Base-by-base conservation (phyloP, 257 asterid species). In the Solanum sejunctum region DNA sequence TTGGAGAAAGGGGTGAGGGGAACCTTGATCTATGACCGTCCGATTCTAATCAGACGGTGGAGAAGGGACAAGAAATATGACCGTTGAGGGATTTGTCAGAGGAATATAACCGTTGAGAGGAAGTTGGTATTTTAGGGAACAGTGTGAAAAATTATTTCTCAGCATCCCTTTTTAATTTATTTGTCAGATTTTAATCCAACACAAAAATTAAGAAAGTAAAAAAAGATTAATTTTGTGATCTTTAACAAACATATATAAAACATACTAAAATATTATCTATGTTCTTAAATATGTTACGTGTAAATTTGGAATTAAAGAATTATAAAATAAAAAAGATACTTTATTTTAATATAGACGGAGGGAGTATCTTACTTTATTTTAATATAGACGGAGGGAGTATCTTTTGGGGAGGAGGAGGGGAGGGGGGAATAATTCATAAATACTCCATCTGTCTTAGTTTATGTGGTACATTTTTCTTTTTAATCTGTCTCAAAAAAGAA, bases 21-120 rank as follows among this genome's bases (percentile, higher is more conserved):
- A 85, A 57, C 61, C 18, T 51, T 17, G 45, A 36, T 71, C 85
- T 36, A 66, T 63, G 88, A 89, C 90, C 95, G 94, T 93, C 51
- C 78, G 93, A 91, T 91, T 83, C 47, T 23, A 28, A 94, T 93
- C 95, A 12, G 60, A 88, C 89, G 97, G 96, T 84, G 84, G 87
- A 85, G 88, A 89, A 17, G 77, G 89, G 82, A 51, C 10, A 69
- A 84, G 80, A 86, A 93, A 93, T 93, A 84, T 86, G 93, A 93
- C 98, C 98, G 98, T 95, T 95, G 83, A 23, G 82, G 51, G 56
- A 86, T 66, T 64, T 91, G 98, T 92, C 93, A 91, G 95, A 85
- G 88, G 85, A 95, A 93, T 92, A 88, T 87, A 94, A 90, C 97
- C 97, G 98, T 95, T 92, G 90, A 80, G 89, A 80, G 87, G 90